Evolutionary conservation across 2,329 filamentous ascomycete genomes (phyloP), one percentile per base, ranked within the genome.

Genomic region (Ascochyta lentis): DNA sequence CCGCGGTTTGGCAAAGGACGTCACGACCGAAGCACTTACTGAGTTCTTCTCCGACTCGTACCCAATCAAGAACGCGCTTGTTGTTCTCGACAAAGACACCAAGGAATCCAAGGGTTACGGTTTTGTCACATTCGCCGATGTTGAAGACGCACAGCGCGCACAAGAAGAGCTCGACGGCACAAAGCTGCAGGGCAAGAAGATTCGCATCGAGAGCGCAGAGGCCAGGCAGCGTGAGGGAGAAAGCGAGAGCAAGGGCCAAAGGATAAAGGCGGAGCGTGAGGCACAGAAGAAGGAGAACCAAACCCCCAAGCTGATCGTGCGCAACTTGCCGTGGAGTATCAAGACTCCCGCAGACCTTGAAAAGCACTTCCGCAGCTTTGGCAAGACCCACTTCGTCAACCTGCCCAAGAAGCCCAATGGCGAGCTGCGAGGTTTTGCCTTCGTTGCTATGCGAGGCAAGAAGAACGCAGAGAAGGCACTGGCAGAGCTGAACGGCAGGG

Each of bases 251-350:
- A 80, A 81, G 1, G 81, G 81, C 59, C 66, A 68, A 26, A 64
- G 72, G 54, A 83, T 86, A 48, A 95, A 93, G 80, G 84, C 88
- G 33, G 89, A 89, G 70, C 80, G 81, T 33, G 80, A 84, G 66
- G 85, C 89, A 63, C 83, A 88, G 59, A 79, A 86, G 65, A 84
- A 83, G 37, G 82, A 85, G 34, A 83, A 83, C 49, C 86, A 86
- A 49, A 90, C 92, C 63, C 91, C 93, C 1, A 95, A 86, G 70
- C 83, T 90, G n/a, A 91, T 99, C 73, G 86, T 99, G 44, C 87
- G 95, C 70, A 99, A 99, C 74, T 74, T 99, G 70, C 94, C 95
- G 0, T 99, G 95, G 95, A 96, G 89, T 65, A 89, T 99, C 72
- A 96, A 96, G 78, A 89, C 86, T 8, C 83, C 90, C 0, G 90